These are phyloP conservation scores for Strigomonas galati DNA, from an alignment of 208 protist genomes.

Conservation along the genomic window DNA sequence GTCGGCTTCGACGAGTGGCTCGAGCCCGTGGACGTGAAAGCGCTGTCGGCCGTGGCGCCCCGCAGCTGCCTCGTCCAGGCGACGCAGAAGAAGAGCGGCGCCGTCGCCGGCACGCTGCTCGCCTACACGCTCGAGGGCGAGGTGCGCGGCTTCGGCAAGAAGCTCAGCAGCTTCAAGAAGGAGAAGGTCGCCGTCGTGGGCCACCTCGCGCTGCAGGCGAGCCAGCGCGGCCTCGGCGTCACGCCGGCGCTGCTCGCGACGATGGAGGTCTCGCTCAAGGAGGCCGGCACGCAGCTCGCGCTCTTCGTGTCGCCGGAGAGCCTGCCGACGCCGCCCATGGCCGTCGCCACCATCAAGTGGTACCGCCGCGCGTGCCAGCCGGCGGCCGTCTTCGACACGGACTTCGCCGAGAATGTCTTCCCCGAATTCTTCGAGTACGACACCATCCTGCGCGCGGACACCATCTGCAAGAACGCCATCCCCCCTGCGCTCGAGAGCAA, in stretches of 20 bases:
- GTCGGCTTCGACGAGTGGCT: slow-evolving; percentile 20
- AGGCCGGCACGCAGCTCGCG: slow-evolving; percentile 9
- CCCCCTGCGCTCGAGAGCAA: slow-evolving; percentile 22
- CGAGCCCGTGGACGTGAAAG: slow-evolving; percentile 21
- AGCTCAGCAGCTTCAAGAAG: slow-evolving; percentile 5
- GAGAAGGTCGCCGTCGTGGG: slow-evolving; percentile 20
- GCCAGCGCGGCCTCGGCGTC: slow-evolving; percentile 22
- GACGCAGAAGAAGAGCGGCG: slow-evolving; percentile 15
- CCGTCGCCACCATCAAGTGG: slow-evolving; percentile 69
- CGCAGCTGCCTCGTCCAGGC: neutral
- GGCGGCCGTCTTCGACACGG: slow-evolving; percentile 25
- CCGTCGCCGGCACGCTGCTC: slow-evolving; percentile 16
- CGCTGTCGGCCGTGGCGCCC: slow-evolving; percentile 24
- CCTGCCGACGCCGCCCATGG: slow-evolving; percentile 35
- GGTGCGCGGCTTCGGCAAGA: slow-evolving; percentile 13
- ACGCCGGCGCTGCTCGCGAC: slow-evolving; percentile 33
- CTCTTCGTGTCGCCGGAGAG: slow-evolving; percentile 43
- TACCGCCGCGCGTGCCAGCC: slow-evolving; percentile 53
- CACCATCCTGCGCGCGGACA: slow-evolving; percentile 57
- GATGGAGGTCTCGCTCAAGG: slow-evolving; percentile 16
- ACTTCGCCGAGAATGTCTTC: slow-evolving; percentile 49
- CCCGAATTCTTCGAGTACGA: slow-evolving; percentile 75
- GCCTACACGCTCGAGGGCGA: slow-evolving; percentile 4
- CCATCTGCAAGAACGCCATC: slow-evolving; percentile 60
- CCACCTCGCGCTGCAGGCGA: slow-evolving; percentile 33